Conservation (phyloP, 2,329 filamentous ascomycete genomes). For the Piedraia hortae region DNA sequence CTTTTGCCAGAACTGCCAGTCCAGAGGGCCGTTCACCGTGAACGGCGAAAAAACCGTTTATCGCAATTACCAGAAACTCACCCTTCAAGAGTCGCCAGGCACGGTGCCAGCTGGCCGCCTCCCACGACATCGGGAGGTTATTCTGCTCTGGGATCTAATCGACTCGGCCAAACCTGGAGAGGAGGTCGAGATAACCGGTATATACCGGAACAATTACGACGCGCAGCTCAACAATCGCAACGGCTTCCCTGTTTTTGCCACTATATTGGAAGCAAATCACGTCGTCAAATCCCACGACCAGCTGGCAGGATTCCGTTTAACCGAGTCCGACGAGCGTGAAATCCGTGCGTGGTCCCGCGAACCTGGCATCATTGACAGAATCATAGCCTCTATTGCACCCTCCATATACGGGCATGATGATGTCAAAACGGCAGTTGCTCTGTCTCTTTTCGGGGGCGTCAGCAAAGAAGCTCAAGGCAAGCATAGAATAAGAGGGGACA, state of each 20-base stretch:
- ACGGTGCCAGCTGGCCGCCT: conserved; percentile 89
- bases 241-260: conserved; percentile 93
- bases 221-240: conserved; percentile 96
- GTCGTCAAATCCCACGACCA: conserved; percentile 93
- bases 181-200: conserved; percentile 87
- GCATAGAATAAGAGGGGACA: conserved; percentile 82
- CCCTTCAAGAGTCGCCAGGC: conserved; percentile 84
- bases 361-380: conserved; percentile 73
- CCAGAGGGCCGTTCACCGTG: conserved; percentile 73
- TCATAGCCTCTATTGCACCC: conserved; percentile 77
- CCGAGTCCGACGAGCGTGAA: conserved; percentile 75
- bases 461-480: conserved; percentile 72
- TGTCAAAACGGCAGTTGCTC: conserved; percentile 85
- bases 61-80: conserved; percentile 94
- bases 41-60: conserved; percentile 97
- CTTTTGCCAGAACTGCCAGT: conserved; percentile 91
- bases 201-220: conserved; percentile 96
- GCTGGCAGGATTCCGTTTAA: conserved; percentile 82
- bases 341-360: conserved; percentile 76
- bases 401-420: conserved; percentile 94
- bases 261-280: conserved; percentile 90
- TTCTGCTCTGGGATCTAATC: conserved; percentile 88
- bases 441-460: conserved; percentile 85
- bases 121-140: conserved; percentile 76
- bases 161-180: conserved; percentile 91